Evolutionary conservation across 306 rosid genomes (phyloP).

Genomic region (Cucumis cinereus): DNA sequence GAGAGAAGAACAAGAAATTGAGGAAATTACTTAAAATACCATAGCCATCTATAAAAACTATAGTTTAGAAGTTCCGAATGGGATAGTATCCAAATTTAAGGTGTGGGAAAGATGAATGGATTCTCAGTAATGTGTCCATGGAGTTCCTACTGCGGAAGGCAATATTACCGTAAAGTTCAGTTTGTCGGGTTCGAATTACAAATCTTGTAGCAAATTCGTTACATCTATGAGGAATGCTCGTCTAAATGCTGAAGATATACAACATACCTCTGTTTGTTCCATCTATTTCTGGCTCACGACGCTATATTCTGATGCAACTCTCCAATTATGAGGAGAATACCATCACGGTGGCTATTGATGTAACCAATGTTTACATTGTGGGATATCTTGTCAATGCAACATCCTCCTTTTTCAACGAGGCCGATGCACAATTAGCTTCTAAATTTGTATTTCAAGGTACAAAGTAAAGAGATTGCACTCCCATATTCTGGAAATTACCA

Average conservation of each 20-base stretch:
- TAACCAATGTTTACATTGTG: not conserved
- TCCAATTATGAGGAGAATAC: not conserved
- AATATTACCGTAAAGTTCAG: not conserved
- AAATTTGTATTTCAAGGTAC: not conserved
- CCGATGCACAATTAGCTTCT: not conserved
- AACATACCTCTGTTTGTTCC: not conserved
- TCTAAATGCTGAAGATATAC: not conserved
- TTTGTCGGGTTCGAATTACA: not conserved
- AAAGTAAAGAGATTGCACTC: not conserved
- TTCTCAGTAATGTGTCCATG: not conserved
- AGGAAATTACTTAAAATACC: too few species aligned
- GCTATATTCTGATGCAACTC: not conserved
- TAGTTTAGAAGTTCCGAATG: too few species aligned
- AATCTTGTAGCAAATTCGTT: not conserved
- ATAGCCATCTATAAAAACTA: too few species aligned
- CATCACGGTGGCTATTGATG: not conserved
- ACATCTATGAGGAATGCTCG: not conserved
- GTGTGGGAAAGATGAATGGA: not conserved
- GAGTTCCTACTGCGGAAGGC: not conserved
- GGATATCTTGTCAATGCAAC: not conserved
- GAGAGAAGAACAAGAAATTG: too few species aligned
- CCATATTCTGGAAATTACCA: not conserved
- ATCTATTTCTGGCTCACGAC: not conserved
- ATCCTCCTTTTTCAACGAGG: not conserved
- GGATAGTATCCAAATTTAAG: too few species aligned